Conservation (phyloP, 2,329 filamentous ascomycete species). For the Fusarium chuoi region DNA sequence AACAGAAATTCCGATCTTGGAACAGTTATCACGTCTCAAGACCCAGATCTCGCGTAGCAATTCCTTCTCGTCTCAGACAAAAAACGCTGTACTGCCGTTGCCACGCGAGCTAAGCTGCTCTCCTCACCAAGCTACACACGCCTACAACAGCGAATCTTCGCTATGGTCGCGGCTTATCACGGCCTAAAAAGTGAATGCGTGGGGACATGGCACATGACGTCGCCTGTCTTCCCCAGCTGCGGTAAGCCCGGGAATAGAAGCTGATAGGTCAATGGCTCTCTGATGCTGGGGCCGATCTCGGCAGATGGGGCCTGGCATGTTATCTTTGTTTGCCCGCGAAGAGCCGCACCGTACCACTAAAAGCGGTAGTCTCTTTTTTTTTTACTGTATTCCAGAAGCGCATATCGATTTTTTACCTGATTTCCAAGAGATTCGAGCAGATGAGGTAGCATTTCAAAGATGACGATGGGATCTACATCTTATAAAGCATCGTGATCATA, state of each 20-base stretch:
- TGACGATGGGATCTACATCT: neutral
- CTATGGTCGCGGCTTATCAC: conserved; percentile 45
- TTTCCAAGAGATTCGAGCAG: neutral
- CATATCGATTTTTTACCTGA: neutral
- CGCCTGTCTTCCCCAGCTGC: conserved; percentile 27
- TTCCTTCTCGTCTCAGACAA: neutral
- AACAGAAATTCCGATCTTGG: conserved; percentile 27
- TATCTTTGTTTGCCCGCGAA: conserved; percentile 38
- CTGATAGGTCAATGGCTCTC: conserved; percentile 42
- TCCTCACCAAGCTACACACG: conserved; percentile 6
- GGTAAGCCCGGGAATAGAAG: conserved; percentile 2
- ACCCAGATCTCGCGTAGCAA: conserved; percentile 18
- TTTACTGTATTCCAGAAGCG: neutral
- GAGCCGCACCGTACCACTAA: conserved; percentile 38
- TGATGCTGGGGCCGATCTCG: conserved; percentile 38
- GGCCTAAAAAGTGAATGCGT: conserved; percentile 38
- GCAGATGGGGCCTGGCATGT: conserved; percentile 19
- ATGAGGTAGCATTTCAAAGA: neutral
- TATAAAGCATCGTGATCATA: neutral
- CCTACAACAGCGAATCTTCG: conserved; percentile 16
- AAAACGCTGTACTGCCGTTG: conserved; percentile 8
- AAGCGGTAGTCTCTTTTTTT: neutral
- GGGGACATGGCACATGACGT: conserved; percentile 42
- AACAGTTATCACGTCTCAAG: conserved; percentile 24
- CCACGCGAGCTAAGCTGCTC: conserved; percentile 20